phyloP scores from a whole-genome alignment of 371 early-diverging fungal species.

The Mucor plumbeus region DNA sequence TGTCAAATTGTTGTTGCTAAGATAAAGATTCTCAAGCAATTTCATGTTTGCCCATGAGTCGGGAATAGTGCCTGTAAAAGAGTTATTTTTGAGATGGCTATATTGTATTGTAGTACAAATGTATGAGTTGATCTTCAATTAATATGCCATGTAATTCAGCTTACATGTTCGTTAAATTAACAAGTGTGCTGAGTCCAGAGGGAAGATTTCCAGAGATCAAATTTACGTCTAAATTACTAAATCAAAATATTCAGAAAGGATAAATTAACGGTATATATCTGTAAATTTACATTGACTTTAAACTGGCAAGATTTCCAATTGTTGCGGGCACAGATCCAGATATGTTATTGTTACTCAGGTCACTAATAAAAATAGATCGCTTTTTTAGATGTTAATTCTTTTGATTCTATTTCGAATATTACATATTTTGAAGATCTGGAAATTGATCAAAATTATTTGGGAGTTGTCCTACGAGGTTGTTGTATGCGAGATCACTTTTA shows the following conservation, averaged over 20 bases:
- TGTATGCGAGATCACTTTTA: conserved; percentile 50
- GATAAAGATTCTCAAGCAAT: conserved; percentile 28
- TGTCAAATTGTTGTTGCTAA: conserved; percentile 48
- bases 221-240: conserved; percentile 50
- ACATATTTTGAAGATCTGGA: conserved; percentile 50
- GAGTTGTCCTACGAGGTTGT: conserved; percentile 54
- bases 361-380: conserved; percentile 29
- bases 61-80: conserved; percentile 47
- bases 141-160: conserved; percentile 1
- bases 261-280: neutral
- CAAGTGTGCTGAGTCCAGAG: conserved; percentile 27
- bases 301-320: conserved; percentile 28
- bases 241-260: neutral
- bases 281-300: conserved; percentile 32
- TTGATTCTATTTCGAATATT: conserved; percentile 16
- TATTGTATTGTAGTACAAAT: neutral
- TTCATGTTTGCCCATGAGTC: conserved; percentile 34
- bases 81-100: conserved; percentile 54
- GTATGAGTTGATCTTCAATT: neutral
- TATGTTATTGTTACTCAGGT: conserved; percentile 57
- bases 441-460: conserved; percentile 49
- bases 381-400: neutral
- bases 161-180: conserved; percentile 42
- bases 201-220: conserved; percentile 38
- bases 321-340: conserved; percentile 51